phyloP scores from a whole-genome alignment of 257 asterid species.

The Penstemon davidsonii region DNA sequence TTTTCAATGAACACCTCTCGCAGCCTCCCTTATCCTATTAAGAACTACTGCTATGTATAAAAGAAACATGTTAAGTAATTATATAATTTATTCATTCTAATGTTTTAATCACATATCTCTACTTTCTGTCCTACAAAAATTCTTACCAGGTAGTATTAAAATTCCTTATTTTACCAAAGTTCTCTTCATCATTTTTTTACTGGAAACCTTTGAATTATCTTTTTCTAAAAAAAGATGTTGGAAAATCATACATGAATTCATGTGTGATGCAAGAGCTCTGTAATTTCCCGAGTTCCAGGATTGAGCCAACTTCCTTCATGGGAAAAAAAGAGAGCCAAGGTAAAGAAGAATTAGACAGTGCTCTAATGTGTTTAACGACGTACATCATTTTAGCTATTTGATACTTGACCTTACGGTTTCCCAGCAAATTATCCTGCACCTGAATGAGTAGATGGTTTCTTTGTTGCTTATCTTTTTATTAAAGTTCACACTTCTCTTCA shows the following conservation, averaged over 20 bases:
- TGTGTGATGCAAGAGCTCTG: constrained; percentile 16
- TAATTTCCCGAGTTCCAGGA: constrained; percentile 1
- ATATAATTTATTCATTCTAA: not conserved
- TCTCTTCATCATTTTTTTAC: not conserved
- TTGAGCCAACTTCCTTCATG: constrained; percentile 1
- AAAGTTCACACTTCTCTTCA: constrained; percentile 26
- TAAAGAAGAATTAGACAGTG: not conserved
- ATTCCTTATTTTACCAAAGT: not conserved
- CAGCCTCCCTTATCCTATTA: constrained; percentile 14
- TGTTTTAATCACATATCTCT: constrained; percentile 10
- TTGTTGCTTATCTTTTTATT: constrained; percentile 23
- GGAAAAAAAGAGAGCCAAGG: not conserved
- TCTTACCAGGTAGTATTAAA: not conserved
- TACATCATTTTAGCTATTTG: constrained; percentile 14
- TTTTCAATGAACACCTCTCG: not conserved
- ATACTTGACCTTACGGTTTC: not conserved
- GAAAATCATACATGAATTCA: constrained; percentile 15
- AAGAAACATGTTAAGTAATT: constrained; percentile 7
- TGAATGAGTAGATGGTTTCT: constrained; percentile 11
- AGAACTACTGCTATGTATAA: not conserved
- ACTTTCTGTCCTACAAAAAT: not conserved
- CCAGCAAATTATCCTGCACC: not conserved
- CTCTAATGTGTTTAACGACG: not conserved
- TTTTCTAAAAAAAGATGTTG: not conserved
- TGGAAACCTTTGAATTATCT: not conserved